These are phyloP conservation scores for Helminthosporium solani DNA, from an alignment of 2,329 filamentous ascomycete genomes.

Conservation along the genomic window DNA sequence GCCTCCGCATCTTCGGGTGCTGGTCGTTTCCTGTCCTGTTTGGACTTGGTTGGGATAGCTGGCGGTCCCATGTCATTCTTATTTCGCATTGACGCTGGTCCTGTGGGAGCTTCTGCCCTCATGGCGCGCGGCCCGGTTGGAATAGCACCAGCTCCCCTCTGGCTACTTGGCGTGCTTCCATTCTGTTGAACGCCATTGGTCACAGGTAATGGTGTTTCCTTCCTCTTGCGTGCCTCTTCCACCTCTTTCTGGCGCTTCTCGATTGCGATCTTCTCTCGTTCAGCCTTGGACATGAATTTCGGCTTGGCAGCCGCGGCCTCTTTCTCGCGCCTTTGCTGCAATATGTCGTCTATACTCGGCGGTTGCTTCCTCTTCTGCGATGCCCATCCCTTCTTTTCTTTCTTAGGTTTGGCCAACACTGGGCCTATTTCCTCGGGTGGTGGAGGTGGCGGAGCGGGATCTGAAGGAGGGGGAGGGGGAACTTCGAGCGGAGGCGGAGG, in stretches of 20 bases:
- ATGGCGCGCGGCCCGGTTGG: constrained; percentile 75
- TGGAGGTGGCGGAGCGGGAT: constrained; percentile 17
- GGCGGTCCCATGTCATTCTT: constrained; percentile 55
- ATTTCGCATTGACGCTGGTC: constrained; percentile 54
- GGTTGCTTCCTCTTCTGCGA: constrained; percentile 50
- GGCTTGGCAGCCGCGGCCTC: constrained; percentile 84
- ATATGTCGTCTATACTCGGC: constrained; percentile 80
- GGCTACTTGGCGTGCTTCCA: constrained; percentile 9
- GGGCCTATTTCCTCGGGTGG: constrained; percentile 29
- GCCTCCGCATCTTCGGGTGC: constrained; percentile 65
- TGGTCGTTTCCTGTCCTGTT: constrained; percentile 34
- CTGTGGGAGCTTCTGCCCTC: constrained; percentile 54
- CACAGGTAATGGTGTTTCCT: constrained; percentile 41
- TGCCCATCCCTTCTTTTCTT: constrained; percentile 58
- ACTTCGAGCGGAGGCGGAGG: constrained; percentile 43
- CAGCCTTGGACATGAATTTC: constrained; percentile 80
- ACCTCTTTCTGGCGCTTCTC: constrained; percentile 75
- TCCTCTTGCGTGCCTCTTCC: constrained; percentile 57
- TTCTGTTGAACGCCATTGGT: constrained; percentile 8
- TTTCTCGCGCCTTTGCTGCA: constrained; percentile 81
- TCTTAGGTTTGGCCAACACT: constrained; percentile 40
- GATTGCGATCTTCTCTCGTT: constrained; percentile 76
- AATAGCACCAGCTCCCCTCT: constrained; percentile 34
- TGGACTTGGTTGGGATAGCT: constrained; percentile 44
- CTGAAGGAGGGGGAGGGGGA: constrained; percentile 22